Conservation (phyloP, 225 moss, liverwort and hornwort genomes). For the Sphagnum tenellum region DNA sequence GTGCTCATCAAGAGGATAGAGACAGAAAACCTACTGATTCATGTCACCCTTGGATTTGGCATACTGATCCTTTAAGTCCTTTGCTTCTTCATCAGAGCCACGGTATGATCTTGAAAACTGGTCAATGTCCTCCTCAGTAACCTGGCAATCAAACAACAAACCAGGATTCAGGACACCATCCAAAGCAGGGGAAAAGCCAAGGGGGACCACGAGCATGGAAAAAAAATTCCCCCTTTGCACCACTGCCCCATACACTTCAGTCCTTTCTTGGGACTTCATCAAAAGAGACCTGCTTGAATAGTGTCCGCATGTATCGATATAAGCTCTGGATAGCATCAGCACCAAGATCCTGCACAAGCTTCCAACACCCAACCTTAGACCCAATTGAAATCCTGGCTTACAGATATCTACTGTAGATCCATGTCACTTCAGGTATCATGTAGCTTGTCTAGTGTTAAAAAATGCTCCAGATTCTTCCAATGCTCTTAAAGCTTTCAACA, state of each 20-base stretch:
- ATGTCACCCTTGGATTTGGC: conserved; percentile 67
- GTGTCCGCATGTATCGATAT: conserved; percentile 59
- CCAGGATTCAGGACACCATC: too few species aligned
- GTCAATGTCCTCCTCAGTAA: conserved; percentile 92
- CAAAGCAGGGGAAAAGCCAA: too few species aligned
- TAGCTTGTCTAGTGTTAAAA: too few species aligned
- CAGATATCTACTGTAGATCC: too few species aligned
- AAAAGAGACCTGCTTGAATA: conserved; percentile 69
- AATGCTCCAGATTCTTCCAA: too few species aligned
- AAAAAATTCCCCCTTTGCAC: too few species aligned
- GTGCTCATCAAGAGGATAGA: not conserved
- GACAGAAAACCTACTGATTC: conserved; percentile 21
- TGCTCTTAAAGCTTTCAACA: too few species aligned
- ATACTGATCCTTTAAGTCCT: conserved; percentile 47
- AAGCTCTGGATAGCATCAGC: conserved; percentile 61
- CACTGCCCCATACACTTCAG: too few species aligned
- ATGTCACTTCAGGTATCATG: too few species aligned
- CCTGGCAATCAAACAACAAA: conserved; percentile 15
- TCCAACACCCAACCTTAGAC: too few species aligned
- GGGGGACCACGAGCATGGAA: too few species aligned
- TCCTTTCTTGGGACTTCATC: not conserved
- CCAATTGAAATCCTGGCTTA: too few species aligned
- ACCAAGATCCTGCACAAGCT: conserved; percentile 46
- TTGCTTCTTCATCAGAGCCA: conserved; percentile 68
- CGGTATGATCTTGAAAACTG: conserved; percentile 63